phyloP scores from a whole-genome alignment of 805 yeast genomes.

The Ogataea paradorogensis region DNA sequence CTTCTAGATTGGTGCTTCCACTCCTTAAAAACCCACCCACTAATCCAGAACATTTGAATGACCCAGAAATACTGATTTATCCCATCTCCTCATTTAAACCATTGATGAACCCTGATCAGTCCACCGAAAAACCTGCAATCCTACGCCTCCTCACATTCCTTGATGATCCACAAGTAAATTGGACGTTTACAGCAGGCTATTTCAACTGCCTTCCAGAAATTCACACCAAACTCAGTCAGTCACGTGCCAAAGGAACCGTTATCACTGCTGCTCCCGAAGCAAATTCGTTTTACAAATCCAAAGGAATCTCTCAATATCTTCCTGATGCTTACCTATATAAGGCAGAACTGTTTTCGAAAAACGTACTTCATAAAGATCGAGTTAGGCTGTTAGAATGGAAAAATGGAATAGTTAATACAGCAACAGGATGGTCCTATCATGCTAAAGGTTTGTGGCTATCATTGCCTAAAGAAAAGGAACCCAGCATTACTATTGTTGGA shows the following conservation, averaged over 20 bases:
- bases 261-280: conserved; percentile 94
- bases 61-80: conserved; percentile 63
- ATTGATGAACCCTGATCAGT: conserved; percentile 57
- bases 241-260: conserved; percentile 62
- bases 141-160: conserved; percentile 56
- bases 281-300: conserved; percentile 84
- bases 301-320: conserved; percentile 74
- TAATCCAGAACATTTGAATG: conserved; percentile 22
- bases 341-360: conserved; percentile 60
- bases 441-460: conserved; percentile 94
- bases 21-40: conserved; percentile 45
- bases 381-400: conserved; percentile 80
- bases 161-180: conserved; percentile 53
- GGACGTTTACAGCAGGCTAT: conserved; percentile 96
- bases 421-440: conserved; percentile 94
- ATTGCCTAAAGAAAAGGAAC: conserved; percentile 52
- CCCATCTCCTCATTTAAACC: conserved; percentile 94
- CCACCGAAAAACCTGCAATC: conserved; percentile 80
- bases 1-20: conserved; percentile 56
- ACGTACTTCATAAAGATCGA: conserved; percentile 33
- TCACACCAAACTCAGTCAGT: conserved; percentile 51
- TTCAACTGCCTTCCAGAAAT: conserved; percentile 85
- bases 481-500: conserved; percentile 80
- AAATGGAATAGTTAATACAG: conserved; percentile 76
- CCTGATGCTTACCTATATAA: conserved; percentile 85